Percentiles rank a stretch among this genome's conserved stretches.
Conservation (phyloP, 148 eudicot species). For the Diospyros lotus region DNA sequence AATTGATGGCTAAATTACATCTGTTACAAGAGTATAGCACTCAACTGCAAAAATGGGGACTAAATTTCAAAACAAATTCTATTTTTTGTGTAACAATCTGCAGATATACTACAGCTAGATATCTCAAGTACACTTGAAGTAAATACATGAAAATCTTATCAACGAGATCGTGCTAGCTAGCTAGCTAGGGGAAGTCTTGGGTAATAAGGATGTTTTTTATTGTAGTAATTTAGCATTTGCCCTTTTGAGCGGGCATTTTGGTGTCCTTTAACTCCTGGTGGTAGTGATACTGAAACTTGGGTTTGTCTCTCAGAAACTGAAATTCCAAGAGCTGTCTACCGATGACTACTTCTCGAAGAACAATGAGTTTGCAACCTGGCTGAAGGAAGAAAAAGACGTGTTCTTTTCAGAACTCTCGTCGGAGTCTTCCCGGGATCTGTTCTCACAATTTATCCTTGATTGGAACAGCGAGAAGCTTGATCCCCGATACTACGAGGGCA, state of each 20-base stretch:
- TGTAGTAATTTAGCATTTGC: too few species aligned
- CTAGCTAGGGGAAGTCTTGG: neutral
- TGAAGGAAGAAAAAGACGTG: constrained; percentile 61
- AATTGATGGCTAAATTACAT: too few species aligned
- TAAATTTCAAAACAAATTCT: neutral
- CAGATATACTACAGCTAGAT: neutral
- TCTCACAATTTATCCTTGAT: constrained; percentile 54
- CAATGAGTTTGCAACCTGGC: constrained; percentile 94
- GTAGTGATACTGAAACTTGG: neutral
- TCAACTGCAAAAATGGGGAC: neutral
- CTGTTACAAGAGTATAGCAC: too few species aligned
- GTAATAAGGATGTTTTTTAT: neutral
- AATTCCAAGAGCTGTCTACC: constrained; percentile 47
- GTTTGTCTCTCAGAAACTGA: constrained; percentile 28
- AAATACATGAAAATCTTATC: neutral
- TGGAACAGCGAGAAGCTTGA: constrained; percentile 71
- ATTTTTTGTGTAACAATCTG: neutral
- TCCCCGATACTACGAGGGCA: constrained; percentile 75
- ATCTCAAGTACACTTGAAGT: neutral
- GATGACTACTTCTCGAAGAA: constrained; percentile 91
- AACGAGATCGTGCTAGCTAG: neutral
- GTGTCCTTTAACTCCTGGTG: neutral
- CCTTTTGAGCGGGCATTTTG: too few species aligned
- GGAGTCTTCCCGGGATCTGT: constrained; percentile 58
- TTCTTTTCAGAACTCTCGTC: constrained; percentile 93